These are phyloP conservation scores for Globisporangium echinulatum DNA, from an alignment of 352 stramenopile species.

Conservation along the genomic window DNA sequence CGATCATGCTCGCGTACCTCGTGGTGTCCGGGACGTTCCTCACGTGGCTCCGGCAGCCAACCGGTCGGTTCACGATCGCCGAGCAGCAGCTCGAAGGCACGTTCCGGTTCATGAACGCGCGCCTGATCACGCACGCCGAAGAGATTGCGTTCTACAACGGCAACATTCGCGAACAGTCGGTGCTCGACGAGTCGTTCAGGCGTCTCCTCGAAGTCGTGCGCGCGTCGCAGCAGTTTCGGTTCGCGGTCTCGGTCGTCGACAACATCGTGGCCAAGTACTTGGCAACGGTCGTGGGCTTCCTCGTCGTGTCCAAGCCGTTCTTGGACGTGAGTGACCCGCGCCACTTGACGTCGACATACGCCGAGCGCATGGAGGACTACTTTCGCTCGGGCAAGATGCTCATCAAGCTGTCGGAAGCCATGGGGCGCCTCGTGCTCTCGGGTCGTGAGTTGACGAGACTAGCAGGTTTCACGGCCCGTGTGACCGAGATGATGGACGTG, in stretches of 20 bases:
- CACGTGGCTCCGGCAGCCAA: constrained; percentile 65
- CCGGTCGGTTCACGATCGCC: constrained; percentile 71
- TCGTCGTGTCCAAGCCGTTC: constrained; percentile 71
- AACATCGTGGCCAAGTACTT: constrained; percentile 87
- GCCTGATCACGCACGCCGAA: constrained; percentile 85
- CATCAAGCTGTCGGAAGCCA: constrained; percentile 80
- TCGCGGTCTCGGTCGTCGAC: constrained; percentile 77
- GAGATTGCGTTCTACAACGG: constrained; percentile 91
- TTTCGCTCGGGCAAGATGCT: constrained; percentile 84
- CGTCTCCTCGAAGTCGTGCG: constrained; percentile 58
- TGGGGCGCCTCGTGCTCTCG: constrained; percentile 80
- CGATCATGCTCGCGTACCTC: constrained; percentile 67
- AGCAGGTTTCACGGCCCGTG: constrained; percentile 67
- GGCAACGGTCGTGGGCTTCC: constrained; percentile 77
- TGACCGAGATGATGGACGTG: constrained; percentile 80
- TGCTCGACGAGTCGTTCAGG: constrained; percentile 67
- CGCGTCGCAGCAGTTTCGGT: constrained; percentile 80
- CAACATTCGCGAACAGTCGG: constrained; percentile 76
- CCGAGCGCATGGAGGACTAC: constrained; percentile 80
- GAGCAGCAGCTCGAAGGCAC: constrained; percentile 80
- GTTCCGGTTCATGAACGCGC: constrained; percentile 86
- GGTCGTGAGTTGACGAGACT: constrained; percentile 80
- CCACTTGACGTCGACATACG: constrained; percentile 55
- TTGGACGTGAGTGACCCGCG: constrained; percentile 49
- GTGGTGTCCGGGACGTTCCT: constrained; percentile 62